Evolutionary conservation across 179 eudicot species (phyloP), one percentile per base, ranked within the genome.

Genomic region (Heliamphora pulchella): DNA sequence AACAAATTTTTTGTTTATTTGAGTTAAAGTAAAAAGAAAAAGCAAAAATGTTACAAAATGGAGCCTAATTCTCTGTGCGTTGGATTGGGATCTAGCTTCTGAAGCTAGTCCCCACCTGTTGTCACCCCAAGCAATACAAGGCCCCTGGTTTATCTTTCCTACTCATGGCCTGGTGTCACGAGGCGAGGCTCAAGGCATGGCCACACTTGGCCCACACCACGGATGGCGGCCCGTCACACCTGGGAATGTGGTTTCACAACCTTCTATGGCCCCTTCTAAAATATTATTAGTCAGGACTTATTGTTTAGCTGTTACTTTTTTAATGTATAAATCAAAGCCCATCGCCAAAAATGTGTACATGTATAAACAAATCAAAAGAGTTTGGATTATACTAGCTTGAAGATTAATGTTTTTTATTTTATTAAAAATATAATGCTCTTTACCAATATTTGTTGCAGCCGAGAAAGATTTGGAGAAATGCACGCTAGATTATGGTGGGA

Each of bases 391-490:
- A 58, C 31, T 57, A 47, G 43, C 15, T 7, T 13, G n/a, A 47
- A 14, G 17, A 6, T n/a, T 59, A 11, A 43, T 75, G 22, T 57
- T 57, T 7, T 43, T 75, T 58, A 4, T 31, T 31, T 31, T 31
- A 31, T 31, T 31, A 31, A 31, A 31, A 31, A 31, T 31, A 31
- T 31, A 31, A 59, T 75, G 22, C 41, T 57, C n/a, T 43, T 75
- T 58, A 4, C 53, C 8, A 15, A n/a, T 44, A 15, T 63, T 61
- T 77, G 39, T 77, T 87, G 93, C 94, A 94, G 98, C 79, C 98
- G 98, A 20, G 98, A 92, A 86, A 85, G 81, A 74, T 88, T 88
- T 78, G 89, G 89, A 78, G 91, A 88, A 81, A 83, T 79, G 79
- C 88, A 87, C 3, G 89, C 89, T 53, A 83, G 88, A 81, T 18